Base-by-base conservation (phyloP, 148 eudicot species). In the Mesembryanthemum crystallinum region DNA sequence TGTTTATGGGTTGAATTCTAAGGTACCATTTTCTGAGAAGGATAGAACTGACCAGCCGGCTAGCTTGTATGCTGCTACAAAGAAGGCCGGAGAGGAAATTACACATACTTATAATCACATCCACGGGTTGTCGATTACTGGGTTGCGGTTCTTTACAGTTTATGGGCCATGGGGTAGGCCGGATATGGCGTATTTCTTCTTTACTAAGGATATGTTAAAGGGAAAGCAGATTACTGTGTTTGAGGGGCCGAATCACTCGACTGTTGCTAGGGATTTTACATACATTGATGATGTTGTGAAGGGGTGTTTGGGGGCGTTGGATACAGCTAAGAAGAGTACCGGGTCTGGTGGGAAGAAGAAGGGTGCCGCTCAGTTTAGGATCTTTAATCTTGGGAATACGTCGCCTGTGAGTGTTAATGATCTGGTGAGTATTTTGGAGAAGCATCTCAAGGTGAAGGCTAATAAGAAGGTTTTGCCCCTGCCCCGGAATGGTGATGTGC, bases 131-230 rank as follows among this genome's bases (percentile, higher is more conserved):
- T 88, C 92, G 0, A 75, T 91, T 33, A 91, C 96, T 4, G 96
- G 91, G 55, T 82, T 91, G 70, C 27, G 96, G 32, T 91, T 91
- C 57, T 91, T 91, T 73, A 91, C 92, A 0, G 96, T 91, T 13
- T 89, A 88, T 55, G 96, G 96, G 11, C 96, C 96, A 1, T 91
- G 96, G 96, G 96, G 96, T 0, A 78, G 96, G 77, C 96, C 92
- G 0, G 96, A 91, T 57, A 91, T 91, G 96, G 96, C 96, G n/a
- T 91, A 91, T 72, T 91, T 87, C 83, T 89, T 85, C 69, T 91
- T 91, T 60, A 83, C 96, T 0, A 91, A 82, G 80, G 88, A 91
- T 78, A 91, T 91, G 64, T 73, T 91, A 78, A 84, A 81, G 25
- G 86, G 92, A 39, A 87, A 87, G 75, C 39, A 75, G 79, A 88